phyloP scores from a whole-genome alignment of 2,329 filamentous ascomycete genomes.

The Pseudogymnoascus pannorum region DNA sequence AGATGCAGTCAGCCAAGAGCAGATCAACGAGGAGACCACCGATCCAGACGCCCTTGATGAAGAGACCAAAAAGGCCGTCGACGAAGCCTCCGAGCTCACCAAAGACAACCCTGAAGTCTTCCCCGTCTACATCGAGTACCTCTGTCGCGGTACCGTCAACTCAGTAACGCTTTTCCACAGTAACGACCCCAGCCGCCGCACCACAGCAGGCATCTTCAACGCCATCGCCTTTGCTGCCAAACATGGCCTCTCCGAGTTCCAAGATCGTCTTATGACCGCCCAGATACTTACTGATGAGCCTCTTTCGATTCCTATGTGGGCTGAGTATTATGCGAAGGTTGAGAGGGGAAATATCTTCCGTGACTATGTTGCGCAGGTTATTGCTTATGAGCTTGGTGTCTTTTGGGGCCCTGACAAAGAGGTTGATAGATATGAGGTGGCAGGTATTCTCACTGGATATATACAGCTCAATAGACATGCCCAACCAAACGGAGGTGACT shows the following conservation, averaged over 20 bases:
- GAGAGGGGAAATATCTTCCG: not conserved
- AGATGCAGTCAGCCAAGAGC: not conserved
- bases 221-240: not conserved
- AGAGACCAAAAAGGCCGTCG: not conserved
- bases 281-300: not conserved
- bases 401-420: not conserved
- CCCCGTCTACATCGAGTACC: not conserved
- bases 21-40: not conserved
- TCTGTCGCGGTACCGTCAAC: not conserved
- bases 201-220: not conserved
- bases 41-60: not conserved
- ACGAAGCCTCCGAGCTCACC: not conserved
- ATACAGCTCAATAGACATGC: not conserved
- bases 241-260: not conserved
- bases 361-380: not conserved
- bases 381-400: not conserved
- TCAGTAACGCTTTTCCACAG: not conserved
- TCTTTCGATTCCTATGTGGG: not conserved
- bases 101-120: not conserved
- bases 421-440: not conserved
- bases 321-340: not conserved
- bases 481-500: not conserved
- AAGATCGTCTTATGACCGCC: not conserved
- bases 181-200: not conserved
- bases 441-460: not conserved